Evolutionary conservation across 805 yeast species (phyloP).

Genomic region (Torulaspora indica): DNA sequence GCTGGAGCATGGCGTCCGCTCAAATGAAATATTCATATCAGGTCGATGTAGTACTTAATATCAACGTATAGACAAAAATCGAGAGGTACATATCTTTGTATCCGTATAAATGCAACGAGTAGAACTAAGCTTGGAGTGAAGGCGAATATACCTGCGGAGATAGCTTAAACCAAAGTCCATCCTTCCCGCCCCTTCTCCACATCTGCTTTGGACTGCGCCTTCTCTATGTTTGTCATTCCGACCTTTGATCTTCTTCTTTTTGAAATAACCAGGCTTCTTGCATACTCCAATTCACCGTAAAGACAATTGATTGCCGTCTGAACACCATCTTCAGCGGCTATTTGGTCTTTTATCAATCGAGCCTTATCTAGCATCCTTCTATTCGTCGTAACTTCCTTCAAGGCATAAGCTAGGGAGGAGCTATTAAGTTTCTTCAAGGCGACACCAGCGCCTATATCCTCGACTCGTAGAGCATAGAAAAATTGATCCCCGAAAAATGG

Average conservation of each 20-base stretch:
- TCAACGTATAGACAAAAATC: too few relatives aligned
- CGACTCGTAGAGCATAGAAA: conserved; percentile 82
- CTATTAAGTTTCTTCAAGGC: conserved; percentile 63
- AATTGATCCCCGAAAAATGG: conserved; percentile 97
- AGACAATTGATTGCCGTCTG: conserved; percentile 66
- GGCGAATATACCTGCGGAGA: neutral
- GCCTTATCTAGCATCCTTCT: conserved; percentile 67
- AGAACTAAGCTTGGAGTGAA: neutral
- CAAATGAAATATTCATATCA: too few relatives aligned
- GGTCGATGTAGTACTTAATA: too few relatives aligned
- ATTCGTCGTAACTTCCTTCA: conserved; percentile 63
- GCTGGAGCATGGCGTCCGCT: too few relatives aligned
- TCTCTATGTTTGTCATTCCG: conserved; percentile 9
- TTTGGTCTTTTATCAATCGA: conserved; percentile 52
- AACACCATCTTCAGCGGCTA: conserved; percentile 77
- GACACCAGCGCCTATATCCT: conserved; percentile 83
- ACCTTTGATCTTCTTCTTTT: conserved; percentile 37
- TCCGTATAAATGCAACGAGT: neutral
- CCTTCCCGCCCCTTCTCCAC: neutral
- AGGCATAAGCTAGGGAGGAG: conserved; percentile 58
- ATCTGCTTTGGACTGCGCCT: neutral
- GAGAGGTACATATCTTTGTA: neutral
- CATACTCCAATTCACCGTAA: conserved; percentile 76
- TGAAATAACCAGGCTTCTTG: conserved; percentile 50
- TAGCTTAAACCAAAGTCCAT: neutral